Evolutionary conservation across 306 rosid genomes (phyloP).

Genomic region (Cucurbita moschata): DNA sequence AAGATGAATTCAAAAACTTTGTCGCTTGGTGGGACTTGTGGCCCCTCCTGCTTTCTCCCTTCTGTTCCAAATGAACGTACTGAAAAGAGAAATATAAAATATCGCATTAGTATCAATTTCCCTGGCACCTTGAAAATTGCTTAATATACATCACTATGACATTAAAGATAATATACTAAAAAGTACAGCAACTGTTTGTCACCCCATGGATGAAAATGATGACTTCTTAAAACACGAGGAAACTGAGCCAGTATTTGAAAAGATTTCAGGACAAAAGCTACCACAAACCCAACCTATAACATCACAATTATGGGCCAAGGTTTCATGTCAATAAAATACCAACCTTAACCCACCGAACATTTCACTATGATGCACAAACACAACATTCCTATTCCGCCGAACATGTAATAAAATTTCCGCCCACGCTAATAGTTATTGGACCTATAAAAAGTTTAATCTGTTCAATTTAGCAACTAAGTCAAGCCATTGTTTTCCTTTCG

Average conservation of each 20-base stretch:
- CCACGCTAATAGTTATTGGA: neutral
- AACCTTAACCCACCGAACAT: neutral
- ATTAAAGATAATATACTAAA: neutral
- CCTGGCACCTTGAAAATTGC: neutral
- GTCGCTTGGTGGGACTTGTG: slow-evolving; percentile 71
- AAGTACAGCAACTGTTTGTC: neutral
- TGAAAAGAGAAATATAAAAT: slow-evolving; percentile 23
- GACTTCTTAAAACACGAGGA: neutral
- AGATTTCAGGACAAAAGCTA: neutral
- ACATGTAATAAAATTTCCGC: neutral
- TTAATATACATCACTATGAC: neutral
- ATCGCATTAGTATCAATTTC: slow-evolving; percentile 3
- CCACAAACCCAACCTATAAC: neutral
- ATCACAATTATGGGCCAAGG: neutral
- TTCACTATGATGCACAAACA: neutral
- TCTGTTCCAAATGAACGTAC: slow-evolving; percentile 94
- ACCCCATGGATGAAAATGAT: neutral
- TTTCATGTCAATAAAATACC: neutral
- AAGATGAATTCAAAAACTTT: slow-evolving; percentile 79
- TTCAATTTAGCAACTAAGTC: neutral
- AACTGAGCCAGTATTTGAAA: neutral
- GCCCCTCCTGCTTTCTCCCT: slow-evolving; percentile 93
- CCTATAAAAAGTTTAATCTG: neutral
- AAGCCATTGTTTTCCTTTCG: no score
- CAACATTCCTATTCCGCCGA: neutral